A percentile compares a stretch with the other conserved stretches of the same genome.
Evolutionary conservation across 805 yeast species (phyloP).

Genomic region (Candida ponderosae): DNA sequence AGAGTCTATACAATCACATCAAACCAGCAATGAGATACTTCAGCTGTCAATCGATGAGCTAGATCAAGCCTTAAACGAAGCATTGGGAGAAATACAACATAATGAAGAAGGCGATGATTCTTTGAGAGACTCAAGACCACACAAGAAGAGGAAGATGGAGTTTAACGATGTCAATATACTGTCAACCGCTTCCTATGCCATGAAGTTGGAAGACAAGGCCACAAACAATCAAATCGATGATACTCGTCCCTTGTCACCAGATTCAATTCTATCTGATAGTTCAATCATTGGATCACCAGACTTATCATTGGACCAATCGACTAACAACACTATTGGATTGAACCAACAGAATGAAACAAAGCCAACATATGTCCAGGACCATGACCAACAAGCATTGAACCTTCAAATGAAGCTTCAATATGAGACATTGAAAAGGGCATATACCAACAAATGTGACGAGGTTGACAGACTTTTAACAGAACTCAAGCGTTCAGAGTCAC

Average conservation of each 20-base stretch:
- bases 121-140: no score
- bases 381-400: no score
- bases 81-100: constrained; percentile 8
- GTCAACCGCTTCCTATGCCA: background rate
- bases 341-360: no score
- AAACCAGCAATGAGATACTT: background rate
- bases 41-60: constrained; percentile 25
- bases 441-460: background rate
- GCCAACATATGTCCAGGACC: no score
- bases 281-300: constrained; percentile 14
- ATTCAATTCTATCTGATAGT: constrained; percentile 24
- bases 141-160: background rate
- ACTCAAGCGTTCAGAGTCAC: background rate
- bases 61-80: constrained; percentile 14
- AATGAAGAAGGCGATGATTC: background rate
- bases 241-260: constrained; percentile 24
- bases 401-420: background rate
- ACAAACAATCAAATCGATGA: background rate
- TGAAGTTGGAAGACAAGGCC: no score
- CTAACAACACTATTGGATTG: no score
- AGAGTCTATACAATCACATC: background rate
- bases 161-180: background rate
- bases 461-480: background rate
- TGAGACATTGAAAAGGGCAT: background rate
- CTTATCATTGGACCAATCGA: no score